Percentiles rank a stretch among this genome's conserved stretches.
Conservation (phyloP, 179 eudicot genomes). For the Carnegiea gigantea region DNA sequence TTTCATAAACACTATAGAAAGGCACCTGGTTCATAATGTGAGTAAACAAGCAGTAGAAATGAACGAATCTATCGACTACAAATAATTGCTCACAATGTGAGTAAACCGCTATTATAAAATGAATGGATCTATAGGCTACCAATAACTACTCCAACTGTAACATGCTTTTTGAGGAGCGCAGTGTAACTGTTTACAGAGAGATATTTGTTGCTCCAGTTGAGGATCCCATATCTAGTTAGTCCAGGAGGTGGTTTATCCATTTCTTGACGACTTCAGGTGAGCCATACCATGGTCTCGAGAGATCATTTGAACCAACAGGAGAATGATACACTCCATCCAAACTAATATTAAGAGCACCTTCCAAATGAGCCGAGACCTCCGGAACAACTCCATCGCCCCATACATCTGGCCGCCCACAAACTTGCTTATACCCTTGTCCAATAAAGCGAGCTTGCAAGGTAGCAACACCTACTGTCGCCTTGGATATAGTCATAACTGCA, state of each 20-base stretch:
- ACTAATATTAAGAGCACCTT: constrained; percentile 81
- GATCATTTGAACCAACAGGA: constrained; percentile 87
- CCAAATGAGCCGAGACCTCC: constrained; percentile 78
- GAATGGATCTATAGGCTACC: background rate
- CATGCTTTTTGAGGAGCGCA: background rate
- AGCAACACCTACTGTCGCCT: constrained; percentile 33
- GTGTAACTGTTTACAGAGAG: background rate
- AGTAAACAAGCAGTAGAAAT: background rate
- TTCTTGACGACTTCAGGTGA: constrained; percentile 66
- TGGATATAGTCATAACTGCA: constrained; percentile 27
- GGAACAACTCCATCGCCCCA: constrained; percentile 99
- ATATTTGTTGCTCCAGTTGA: background rate
- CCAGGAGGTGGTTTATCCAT: constrained; percentile 76
- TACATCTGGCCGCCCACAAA: constrained; percentile 86
- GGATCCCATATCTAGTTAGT: constrained; percentile 17
- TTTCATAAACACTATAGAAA: background rate
- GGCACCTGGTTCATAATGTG: background rate
- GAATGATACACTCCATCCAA: constrained; percentile 95
- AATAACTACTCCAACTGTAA: background rate
- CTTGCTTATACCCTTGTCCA: constrained; percentile 98
- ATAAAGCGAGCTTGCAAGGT: constrained; percentile 70
- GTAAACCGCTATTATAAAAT: background rate
- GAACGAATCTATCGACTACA: background rate
- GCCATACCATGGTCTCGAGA: constrained; percentile 87
- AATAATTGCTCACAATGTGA: background rate